phyloP scores from a whole-genome alignment of 2,329 filamentous ascomycete genomes.

The Thielaviopsis populi region DNA sequence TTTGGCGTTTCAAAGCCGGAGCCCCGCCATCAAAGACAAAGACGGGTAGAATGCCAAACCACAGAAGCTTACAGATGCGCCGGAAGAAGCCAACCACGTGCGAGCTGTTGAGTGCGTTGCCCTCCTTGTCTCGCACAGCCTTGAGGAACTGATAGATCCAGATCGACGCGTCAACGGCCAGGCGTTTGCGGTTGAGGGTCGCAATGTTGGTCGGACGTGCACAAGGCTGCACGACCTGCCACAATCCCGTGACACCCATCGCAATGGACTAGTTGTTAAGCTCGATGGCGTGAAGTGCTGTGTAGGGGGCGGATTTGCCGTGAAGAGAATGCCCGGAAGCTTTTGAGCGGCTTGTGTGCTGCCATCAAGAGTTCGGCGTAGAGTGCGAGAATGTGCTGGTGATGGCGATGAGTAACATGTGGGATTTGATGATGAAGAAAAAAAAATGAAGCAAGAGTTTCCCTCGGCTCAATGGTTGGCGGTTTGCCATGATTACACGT shows the following conservation, averaged over 20 bases:
- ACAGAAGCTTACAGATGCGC: conserved; percentile 91
- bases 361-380: too few relatives aligned
- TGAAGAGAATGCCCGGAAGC: background rate
- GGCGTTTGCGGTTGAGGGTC: conserved; percentile 86
- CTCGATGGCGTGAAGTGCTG: background rate
- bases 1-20: conserved; percentile 78
- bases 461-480: too few relatives aligned
- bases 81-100: conserved; percentile 97
- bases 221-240: conserved; percentile 90
- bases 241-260: conserved; percentile 99
- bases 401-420: background rate
- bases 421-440: background rate
- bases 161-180: conserved; percentile 94
- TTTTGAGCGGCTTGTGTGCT: background rate
- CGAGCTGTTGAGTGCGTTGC: conserved; percentile 87
- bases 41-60: conserved; percentile 89
- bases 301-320: background rate
- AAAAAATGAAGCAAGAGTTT: too few relatives aligned
- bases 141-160: conserved; percentile 99
- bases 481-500: too few relatives aligned
- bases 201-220: conserved; percentile 92
- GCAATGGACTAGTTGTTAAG: conserved; percentile 18
- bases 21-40: conserved; percentile 98
- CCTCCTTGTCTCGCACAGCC: conserved; percentile 95
- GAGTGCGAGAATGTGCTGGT: background rate